Conservation (phyloP, 805 yeast genomes). For the Kodamaea neixiangensis region DNA sequence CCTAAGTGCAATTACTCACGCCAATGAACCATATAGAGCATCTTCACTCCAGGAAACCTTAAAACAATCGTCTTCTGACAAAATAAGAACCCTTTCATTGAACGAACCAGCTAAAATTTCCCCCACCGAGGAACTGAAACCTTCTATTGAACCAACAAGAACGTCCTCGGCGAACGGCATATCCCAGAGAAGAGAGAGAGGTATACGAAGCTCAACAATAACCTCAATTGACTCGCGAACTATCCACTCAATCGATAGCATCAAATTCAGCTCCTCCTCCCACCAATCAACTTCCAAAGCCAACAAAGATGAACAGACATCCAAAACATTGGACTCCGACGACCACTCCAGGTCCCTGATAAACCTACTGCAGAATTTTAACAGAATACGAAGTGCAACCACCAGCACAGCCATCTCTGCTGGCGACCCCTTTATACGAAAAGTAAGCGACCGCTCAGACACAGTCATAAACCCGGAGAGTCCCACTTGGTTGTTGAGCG, state of each 20-base stretch:
- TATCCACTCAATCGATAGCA: slow-evolving; percentile 14
- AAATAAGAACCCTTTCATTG: neutral
- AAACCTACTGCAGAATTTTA: neutral
- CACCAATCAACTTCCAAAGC: neutral
- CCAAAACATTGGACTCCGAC: neutral
- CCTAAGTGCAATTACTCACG: neutral
- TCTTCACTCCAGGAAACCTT: neutral
- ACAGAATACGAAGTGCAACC: slow-evolving; percentile 14
- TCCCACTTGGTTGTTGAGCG: slow-evolving; percentile 64
- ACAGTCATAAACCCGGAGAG: slow-evolving; percentile 11
- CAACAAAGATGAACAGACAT: neutral
- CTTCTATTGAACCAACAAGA: neutral
- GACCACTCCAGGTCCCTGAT: neutral
- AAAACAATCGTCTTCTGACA: neutral
- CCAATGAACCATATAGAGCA: neutral
- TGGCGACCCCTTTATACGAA: slow-evolving; percentile 3
- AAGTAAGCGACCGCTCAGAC: neutral
- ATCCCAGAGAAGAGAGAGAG: neutral
- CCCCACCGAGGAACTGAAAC: neutral
- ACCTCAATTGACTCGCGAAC: slow-evolving; percentile 14
- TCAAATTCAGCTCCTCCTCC: slow-evolving; percentile 5
- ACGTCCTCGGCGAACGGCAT: neutral
- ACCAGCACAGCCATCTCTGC: neutral
- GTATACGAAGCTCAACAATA: slow-evolving; percentile 12
- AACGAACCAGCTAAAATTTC: neutral